Conservation (phyloP, 2,329 filamentous ascomycete genomes). For the Chalaropsis ovoidea region DNA sequence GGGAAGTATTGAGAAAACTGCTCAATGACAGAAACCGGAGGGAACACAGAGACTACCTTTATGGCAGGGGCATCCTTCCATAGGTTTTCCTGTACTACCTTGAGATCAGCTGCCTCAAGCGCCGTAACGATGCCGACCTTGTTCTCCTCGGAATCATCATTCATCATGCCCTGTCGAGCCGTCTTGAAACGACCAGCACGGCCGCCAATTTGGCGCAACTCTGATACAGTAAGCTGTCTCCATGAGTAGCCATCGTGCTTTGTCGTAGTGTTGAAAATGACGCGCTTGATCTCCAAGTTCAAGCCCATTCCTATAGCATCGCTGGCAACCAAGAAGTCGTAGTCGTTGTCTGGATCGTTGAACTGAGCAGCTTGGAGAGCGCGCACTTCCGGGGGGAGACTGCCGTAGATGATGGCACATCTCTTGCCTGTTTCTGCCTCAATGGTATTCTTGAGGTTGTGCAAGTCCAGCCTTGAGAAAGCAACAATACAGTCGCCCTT, state of each 20-base stretch:
- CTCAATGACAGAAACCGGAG: slow-evolving; percentile 60
- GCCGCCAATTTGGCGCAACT: slow-evolving; percentile 91
- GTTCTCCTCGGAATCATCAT: slow-evolving; percentile 29
- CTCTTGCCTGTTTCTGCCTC: slow-evolving; percentile 65
- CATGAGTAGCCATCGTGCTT: slow-evolving; percentile 58
- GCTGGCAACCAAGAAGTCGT: slow-evolving; percentile 86
- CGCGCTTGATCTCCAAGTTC: slow-evolving; percentile 81
- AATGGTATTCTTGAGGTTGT: slow-evolving; percentile 66
- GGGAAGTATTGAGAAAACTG: slow-evolving; percentile 76
- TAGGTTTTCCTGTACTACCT: slow-evolving; percentile 54
- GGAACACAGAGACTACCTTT: slow-evolving; percentile 59
- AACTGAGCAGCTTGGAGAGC: slow-evolving; percentile 86
- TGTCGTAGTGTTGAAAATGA: slow-evolving; percentile 69
- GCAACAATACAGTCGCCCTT: slow-evolving; percentile 88
- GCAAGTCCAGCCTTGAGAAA: slow-evolving; percentile 74
- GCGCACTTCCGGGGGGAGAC: slow-evolving; percentile 81
- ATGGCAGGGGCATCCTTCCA: slow-evolving; percentile 53
- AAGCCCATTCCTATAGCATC: slow-evolving; percentile 97
- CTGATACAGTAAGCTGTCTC: slow-evolving; percentile 55
- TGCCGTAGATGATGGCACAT: slow-evolving; percentile 88
- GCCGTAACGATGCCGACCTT: slow-evolving; percentile 68
- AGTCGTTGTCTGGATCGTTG: slow-evolving; percentile 91
- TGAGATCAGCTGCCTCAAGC: slow-evolving; percentile 60
- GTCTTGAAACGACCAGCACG: slow-evolving; percentile 79
- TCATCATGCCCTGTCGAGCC: slow-evolving; percentile 45